phyloP scores from a whole-genome alignment of 2,329 filamentous ascomycete genomes.

The Aspergillus hiratsukae region DNA sequence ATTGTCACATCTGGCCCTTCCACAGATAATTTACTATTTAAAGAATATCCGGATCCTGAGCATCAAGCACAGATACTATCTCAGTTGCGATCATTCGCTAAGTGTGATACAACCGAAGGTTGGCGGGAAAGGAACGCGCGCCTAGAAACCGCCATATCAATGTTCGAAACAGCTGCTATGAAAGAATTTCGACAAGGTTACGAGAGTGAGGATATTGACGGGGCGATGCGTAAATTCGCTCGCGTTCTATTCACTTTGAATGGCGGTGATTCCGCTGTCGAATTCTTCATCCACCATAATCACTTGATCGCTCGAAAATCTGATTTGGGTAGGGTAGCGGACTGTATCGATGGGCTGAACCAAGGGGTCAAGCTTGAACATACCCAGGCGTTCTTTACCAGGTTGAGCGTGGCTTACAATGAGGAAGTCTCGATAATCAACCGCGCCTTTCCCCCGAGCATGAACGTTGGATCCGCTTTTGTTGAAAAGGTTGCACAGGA shows the following conservation, averaged over 20 bases:
- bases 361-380: conserved; percentile 74
- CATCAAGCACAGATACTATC: conserved; percentile 85
- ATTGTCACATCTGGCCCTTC: conserved; percentile 65
- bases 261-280: conserved; percentile 70
- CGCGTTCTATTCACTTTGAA: conserved; percentile 79
- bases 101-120: conserved; percentile 74
- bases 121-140: conserved; percentile 68
- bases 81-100: conserved; percentile 72
- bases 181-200: conserved; percentile 92
- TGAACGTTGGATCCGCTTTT: conserved; percentile 70
- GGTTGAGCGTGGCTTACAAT: conserved; percentile 68
- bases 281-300: conserved; percentile 85
- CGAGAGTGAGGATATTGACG: conserved; percentile 81
- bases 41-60: conserved; percentile 80
- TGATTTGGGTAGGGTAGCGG: conserved; percentile 67
- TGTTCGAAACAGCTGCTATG: conserved; percentile 87
- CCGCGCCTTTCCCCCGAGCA: conserved; percentile 69
- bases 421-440: conserved; percentile 78
- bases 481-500: conserved; percentile 80
- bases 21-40: conserved; percentile 77
- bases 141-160: conserved; percentile 66
- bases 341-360: conserved; percentile 68
- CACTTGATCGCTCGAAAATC: conserved; percentile 72
- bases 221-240: conserved; percentile 83
- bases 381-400: conserved; percentile 75